Evolutionary conservation across 805 yeast species (phyloP).

Genomic region (Wickerhamomyces subpelliculosus): DNA sequence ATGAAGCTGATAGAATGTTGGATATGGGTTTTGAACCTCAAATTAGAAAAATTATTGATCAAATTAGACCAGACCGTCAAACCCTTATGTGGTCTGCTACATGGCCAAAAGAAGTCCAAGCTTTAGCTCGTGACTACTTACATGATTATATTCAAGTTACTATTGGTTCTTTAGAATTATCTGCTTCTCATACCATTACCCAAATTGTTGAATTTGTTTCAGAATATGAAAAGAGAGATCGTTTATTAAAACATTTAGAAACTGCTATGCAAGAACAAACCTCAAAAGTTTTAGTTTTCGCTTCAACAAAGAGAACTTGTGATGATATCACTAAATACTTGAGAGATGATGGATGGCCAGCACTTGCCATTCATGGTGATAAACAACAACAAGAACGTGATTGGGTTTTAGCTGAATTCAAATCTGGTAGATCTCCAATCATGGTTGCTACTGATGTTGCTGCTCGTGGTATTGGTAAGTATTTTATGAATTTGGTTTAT

Average conservation of each 20-base stretch:
- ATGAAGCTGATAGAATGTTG: conserved; percentile 99
- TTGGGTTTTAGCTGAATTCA: conserved; percentile 94
- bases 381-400: conserved; percentile 97
- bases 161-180: conserved; percentile 89
- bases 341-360: conserved; percentile 98
- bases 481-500: conserved; percentile 14
- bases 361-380: conserved; percentile 97
- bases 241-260: conserved; percentile 76
- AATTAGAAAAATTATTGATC: conserved; percentile 95
- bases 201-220: conserved; percentile 88
- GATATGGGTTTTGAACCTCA: conserved; percentile 99
- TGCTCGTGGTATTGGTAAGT: conserved; percentile 99
- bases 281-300: conserved; percentile 80
- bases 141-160: conserved; percentile 93
- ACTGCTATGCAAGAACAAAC: conserved; percentile 62
- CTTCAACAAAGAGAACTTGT: conserved; percentile 97
- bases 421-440: conserved; percentile 85
- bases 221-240: conserved; percentile 92
- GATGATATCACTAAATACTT: conserved; percentile 88
- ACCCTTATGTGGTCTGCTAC: conserved; percentile 99
- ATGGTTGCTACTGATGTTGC: conserved; percentile 99
- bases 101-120: conserved; percentile 98
- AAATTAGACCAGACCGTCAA: conserved; percentile 99
- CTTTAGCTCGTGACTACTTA: conserved; percentile 85
- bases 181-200: conserved; percentile 95